Percentiles rank a stretch among this genome's conserved stretches.
These are phyloP conservation scores for Blakeslea trispora DNA, from an alignment of 371 early-diverging fungal species.

Conservation along the genomic window DNA sequence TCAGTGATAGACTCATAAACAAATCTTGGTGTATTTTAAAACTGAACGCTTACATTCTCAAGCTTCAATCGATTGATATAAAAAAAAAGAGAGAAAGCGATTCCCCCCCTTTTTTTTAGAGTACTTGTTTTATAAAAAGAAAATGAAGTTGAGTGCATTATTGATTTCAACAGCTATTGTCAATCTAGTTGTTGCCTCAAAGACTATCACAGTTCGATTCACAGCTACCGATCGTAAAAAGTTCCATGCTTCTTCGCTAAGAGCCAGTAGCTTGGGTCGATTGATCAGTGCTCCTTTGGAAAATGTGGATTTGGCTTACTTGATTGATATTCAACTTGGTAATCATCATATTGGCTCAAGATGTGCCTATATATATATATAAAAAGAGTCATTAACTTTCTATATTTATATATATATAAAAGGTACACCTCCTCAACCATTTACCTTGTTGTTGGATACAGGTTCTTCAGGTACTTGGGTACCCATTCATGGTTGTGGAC, in stretches of 20 bases:
- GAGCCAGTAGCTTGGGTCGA: conserved; percentile 4
- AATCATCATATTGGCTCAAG: no score
- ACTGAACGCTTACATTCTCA: conserved; percentile 10
- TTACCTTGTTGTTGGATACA: conserved; percentile 46
- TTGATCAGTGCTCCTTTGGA: conserved; percentile 19
- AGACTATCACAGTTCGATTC: conserved; percentile 24
- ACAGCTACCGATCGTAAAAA: conserved; percentile 18
- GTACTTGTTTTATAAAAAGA: neutral
- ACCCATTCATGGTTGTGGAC: conserved; percentile 34
- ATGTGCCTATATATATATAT: no score
- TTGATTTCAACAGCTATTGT: conserved; percentile 14
- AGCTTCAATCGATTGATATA: neutral
- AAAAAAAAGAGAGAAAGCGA: neutral
- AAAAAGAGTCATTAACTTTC: no score
- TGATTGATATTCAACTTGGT: conserved; percentile 46
- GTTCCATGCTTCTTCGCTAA: conserved; percentile 1
- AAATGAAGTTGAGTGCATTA: neutral
- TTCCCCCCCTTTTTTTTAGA: neutral
- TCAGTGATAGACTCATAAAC: no score
- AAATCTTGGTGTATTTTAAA: conserved; percentile 8
- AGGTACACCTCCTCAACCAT: conserved; percentile 47
- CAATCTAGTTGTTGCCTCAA: conserved; percentile 2
- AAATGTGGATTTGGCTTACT: conserved; percentile 37
- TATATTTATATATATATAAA: neutral
- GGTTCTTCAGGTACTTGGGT: conserved; percentile 54